phyloP scores from a whole-genome alignment of 192 early-diverging fungal genomes.

The Coemansia sp. region DNA sequence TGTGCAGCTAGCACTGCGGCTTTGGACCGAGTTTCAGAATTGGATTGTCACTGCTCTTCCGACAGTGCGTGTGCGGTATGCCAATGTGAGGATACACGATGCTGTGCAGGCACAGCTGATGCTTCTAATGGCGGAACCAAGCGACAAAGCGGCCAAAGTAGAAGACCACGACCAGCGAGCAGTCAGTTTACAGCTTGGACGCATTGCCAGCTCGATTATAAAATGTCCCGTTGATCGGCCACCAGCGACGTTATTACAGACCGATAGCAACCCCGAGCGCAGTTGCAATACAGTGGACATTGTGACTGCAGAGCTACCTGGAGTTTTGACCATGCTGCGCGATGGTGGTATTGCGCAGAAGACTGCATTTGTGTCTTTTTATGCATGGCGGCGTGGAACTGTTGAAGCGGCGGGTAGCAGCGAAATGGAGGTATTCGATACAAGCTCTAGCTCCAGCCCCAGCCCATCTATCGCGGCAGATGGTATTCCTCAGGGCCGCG shows the following conservation, averaged over 20 bases:
- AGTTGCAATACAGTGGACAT: neutral
- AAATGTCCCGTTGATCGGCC: neutral
- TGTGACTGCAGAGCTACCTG: neutral
- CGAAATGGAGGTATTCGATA: neutral
- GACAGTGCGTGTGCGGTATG: constrained; percentile 4
- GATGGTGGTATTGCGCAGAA: constrained; percentile 1
- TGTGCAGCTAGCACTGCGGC: constrained; percentile 15
- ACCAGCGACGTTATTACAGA: neutral
- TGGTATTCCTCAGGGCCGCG: neutral
- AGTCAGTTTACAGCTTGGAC: constrained; percentile 2
- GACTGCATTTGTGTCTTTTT: constrained; percentile 7
- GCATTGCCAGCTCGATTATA: constrained; percentile 5
- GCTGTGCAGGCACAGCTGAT: constrained; percentile 1
- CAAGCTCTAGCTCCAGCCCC: neutral
- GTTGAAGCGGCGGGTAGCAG: neutral
- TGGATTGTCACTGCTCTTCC: constrained; percentile 13
- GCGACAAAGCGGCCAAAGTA: no score
- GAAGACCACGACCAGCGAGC: neutral
- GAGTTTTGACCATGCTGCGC: neutral
- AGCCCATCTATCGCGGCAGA: neutral
- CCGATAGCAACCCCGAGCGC: neutral
- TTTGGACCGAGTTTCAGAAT: constrained; percentile 30
- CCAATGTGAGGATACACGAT: neutral
- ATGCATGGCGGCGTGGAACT: neutral
- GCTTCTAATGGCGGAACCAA: neutral